Base-by-base conservation (phyloP, 305 asterid genomes). In the Petunia hybrid region DNA sequence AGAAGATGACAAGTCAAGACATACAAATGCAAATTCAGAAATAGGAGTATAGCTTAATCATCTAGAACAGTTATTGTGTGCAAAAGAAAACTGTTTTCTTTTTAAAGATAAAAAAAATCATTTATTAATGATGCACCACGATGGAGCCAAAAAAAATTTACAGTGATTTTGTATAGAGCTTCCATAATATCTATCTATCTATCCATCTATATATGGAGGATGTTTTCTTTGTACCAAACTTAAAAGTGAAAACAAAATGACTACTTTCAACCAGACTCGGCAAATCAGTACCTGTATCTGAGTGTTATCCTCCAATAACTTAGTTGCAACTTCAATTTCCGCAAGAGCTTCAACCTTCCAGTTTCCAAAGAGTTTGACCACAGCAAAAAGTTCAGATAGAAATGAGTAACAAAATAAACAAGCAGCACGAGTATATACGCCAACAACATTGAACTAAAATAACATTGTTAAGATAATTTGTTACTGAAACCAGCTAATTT, bases 281-380 rank as follows among this genome's bases (percentile, higher is more conserved):
- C 78, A 45, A 76, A 42, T 8, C 63, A 75, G 59, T 86, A 93
- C 99, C 97, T 92, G 92, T 85, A 86, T 79, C 41, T 83, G 90
- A 63, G 64, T 77, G 81, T 87, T 91, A 79, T 90, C 93, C 85
- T 86, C 89, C 86, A 95, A 86, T 89, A 95, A 84, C 89, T 95
- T 95, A 82, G 96, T 84, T 62, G 99, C 98, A 36, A 95, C 94
- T 91, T 94, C 99, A 77, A 95, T 95, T 87, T 94, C 97, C 69
- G 94, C 97, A 70, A 94, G 97, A 80, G 99, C 97, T 91, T 95
- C 99, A 79, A 95, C 99, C 99, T 95, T 82, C 51, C 63, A 78
- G 60, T 80, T 85, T 78, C 55, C 83, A 62, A 82, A 80, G 78
- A 82, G 80, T 65, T 79, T 0, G 55, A 66, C 6, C 66, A 66